These are phyloP conservation scores for Colletotrichum zoysiae DNA, from an alignment of 2,329 filamentous ascomycete genomes.

Conservation along the genomic window DNA sequence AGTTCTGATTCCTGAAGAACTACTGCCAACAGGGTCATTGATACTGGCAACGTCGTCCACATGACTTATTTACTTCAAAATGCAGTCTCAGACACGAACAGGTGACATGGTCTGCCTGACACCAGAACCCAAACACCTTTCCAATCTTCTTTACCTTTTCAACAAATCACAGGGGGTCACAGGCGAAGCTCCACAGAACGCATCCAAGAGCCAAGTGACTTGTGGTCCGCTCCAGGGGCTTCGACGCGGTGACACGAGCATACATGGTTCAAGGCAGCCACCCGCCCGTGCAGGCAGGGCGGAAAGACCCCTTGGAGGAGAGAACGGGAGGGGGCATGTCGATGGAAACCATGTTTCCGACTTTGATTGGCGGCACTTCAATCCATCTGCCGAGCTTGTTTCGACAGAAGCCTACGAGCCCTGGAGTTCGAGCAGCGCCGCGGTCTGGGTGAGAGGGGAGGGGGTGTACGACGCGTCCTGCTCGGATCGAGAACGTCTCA, in stretches of 20 bases:
- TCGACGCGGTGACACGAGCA: not conserved
- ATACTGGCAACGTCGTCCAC: not conserved
- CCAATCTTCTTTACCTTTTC: too few species aligned
- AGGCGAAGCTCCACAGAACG: not conserved
- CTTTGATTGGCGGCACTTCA: not conserved
- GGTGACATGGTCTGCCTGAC: not conserved
- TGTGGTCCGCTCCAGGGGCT: not conserved
- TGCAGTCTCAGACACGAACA: not conserved
- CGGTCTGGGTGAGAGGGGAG: not conserved
- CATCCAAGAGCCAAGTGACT: not conserved
- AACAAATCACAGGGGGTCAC: not conserved
- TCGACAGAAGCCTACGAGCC: not conserved
- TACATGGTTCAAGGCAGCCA: constrained; percentile 2
- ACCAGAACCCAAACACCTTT: not conserved
- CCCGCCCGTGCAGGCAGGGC: not conserved
- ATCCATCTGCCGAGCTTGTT: not conserved
- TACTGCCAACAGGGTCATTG: not conserved
- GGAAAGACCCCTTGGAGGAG: not conserved
- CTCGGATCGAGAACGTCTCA: too few species aligned
- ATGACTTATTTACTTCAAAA: not conserved
- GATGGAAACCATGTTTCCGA: not conserved
- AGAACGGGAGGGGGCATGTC: not conserved
- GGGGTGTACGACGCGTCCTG: too few species aligned
- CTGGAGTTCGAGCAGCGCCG: not conserved
- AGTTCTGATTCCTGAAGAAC: not conserved